A percentile compares a stretch with the other conserved stretches of the same genome.
Conservation (phyloP, 2,329 filamentous ascomycete species). For the Aureobasidium sp. region DNA sequence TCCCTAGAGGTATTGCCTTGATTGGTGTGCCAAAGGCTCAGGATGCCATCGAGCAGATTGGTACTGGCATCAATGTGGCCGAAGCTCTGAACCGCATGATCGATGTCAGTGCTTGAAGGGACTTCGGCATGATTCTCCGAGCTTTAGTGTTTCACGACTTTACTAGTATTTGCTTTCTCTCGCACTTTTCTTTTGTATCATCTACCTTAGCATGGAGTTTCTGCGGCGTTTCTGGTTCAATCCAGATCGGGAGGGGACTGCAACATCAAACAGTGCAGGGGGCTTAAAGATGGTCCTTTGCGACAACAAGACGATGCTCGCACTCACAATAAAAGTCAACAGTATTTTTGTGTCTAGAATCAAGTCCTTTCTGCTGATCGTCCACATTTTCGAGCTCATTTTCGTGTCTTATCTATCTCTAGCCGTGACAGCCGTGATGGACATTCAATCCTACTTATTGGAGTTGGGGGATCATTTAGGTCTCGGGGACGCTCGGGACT, state of each 20-base stretch:
- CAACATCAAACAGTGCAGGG: neutral
- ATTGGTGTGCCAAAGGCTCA: conserved; percentile 55
- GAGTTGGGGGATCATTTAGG: neutral
- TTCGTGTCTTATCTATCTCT: neutral
- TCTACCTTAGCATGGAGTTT: conserved; percentile 3
- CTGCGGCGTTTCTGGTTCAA: neutral
- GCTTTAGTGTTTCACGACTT: neutral
- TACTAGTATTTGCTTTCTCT: neutral
- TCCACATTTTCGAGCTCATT: neutral
- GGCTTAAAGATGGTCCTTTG: neutral
- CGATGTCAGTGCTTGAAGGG: conserved; percentile 17
- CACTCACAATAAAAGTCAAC: neutral
- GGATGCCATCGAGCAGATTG: conserved; percentile 49
- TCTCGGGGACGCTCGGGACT: neutral
- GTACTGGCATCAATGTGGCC: conserved; percentile 31
- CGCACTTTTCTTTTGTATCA: neutral
- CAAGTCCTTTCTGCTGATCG: no score
- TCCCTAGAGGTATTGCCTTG: conserved; percentile 52
- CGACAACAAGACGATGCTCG: neutral
- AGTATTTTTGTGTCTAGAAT: neutral
- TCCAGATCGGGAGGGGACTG: neutral
- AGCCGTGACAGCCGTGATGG: conserved; percentile 12
- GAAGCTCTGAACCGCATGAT: conserved; percentile 30
- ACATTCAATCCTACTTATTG: neutral
- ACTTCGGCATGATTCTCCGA: neutral